Base-by-base conservation (phyloP, 2,329 filamentous ascomycete genomes). In the Thermochaetoides dissita region DNA sequence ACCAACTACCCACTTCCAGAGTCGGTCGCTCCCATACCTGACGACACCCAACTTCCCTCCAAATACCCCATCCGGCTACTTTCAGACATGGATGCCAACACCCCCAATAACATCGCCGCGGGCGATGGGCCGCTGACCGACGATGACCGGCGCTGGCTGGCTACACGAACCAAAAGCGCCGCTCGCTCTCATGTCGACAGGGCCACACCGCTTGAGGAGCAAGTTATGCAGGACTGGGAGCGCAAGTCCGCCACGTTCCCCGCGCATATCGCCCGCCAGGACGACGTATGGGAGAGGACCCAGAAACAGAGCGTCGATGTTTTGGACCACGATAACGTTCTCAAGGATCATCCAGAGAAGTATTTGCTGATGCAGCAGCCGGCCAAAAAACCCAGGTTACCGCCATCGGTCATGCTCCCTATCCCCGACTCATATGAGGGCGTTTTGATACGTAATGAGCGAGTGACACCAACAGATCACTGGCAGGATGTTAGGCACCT, bases 401-500 rank as follows among this genome's bases (percentile, higher is more conserved):
- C 60, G 1, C 59, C 57, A 2, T 29, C 36, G 33, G 50, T 51
- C 37, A 9, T 69, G 4, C 65, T 85, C 2, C 71, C 78, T 0
- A 68, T 86, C 9, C 71, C 74, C 0, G 62, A 65, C 35, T 66
- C 72, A 2, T 64, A 76, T 48, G 60, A 59, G 0, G 82, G 79
- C 7, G 71, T 60, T 0, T 57, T 98, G 1, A 54, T 66, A 1
- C 58, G 62, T n/a, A 94, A 94, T 55, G 59, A 66, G 11, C 75
- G 88, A 10, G 60, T 94, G 6, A 98, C 91, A 0, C 79, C 88
- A 0, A 38, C 59, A 1, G 65, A 67, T 1, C 91, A 98, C 62
- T 95, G 86, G 80, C 91, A 98, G 64, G 91, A 98, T 63, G 89
- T 96, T 36, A 82, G 91, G 0, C 74, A 84, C 40, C 62, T 95